Evolutionary conservation across 768 basidiomycete genomes (phyloP).

Genomic region (Serendipita indica): DNA sequence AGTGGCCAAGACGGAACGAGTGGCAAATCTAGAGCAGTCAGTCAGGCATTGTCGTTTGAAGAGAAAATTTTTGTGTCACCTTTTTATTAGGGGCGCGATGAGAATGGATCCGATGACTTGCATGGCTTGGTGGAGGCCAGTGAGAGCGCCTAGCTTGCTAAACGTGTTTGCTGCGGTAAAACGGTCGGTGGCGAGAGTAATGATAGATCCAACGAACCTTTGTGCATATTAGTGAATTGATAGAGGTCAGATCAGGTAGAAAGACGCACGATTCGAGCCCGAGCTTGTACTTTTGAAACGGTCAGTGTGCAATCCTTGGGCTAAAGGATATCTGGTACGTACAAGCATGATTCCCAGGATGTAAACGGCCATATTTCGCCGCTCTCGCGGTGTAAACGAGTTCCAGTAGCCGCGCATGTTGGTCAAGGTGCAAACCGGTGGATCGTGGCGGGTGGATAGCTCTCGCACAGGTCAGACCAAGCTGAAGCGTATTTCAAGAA

Average conservation of each 20-base stretch:
- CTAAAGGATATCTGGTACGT: neutral
- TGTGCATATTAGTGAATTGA: neutral
- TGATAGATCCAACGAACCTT: constrained; percentile 12
- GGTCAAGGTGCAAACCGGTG: no score
- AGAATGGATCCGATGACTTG: constrained; percentile 17
- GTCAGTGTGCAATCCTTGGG: neutral
- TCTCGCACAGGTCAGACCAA: no score
- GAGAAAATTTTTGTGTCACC: no score
- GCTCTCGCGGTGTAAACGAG: neutral
- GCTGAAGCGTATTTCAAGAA: no score
- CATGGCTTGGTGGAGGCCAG: constrained; percentile 18
- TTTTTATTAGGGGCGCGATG: constrained; percentile 21
- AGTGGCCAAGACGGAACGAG: constrained; percentile 18
- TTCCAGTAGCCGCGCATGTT: neutral
- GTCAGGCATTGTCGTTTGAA: no score
- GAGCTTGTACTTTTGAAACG: neutral
- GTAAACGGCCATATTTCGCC: neutral
- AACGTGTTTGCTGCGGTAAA: constrained; percentile 16
- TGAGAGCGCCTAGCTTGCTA: constrained; percentile 17
- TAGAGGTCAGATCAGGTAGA: neutral
- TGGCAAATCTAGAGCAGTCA: constrained; percentile 6
- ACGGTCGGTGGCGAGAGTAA: constrained; percentile 16
- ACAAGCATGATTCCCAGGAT: constrained; percentile 2
- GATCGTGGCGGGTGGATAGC: no score
- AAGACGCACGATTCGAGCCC: constrained; percentile 1